Evolutionary conservation across 2,329 filamentous ascomycete genomes (phyloP).

Genomic region (Lecanicillium sp.): DNA sequence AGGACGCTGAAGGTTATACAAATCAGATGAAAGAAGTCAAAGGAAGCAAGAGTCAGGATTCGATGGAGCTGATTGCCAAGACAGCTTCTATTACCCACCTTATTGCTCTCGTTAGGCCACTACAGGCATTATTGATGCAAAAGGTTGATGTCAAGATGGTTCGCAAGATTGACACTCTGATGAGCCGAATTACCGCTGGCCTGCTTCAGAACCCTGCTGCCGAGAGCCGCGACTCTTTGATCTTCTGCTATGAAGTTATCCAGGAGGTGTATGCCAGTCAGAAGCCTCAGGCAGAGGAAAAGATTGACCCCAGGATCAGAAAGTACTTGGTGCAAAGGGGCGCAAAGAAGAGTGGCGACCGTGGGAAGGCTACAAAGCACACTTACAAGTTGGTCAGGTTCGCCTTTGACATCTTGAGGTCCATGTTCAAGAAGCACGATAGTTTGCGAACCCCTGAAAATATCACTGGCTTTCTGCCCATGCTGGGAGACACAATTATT

Average conservation of each 20-base stretch:
- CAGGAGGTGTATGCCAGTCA: constrained; percentile 71
- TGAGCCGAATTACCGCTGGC: constrained; percentile 75
- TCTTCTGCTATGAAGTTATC: constrained; percentile 93
- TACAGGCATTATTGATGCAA: constrained; percentile 72
- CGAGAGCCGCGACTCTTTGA: constrained; percentile 70
- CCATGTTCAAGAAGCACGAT: constrained; percentile 79
- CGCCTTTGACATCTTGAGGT: constrained; percentile 76
- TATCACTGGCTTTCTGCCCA: constrained; percentile 75
- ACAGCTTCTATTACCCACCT: constrained; percentile 69
- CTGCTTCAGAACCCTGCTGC: constrained; percentile 74
- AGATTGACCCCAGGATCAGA: constrained; percentile 53
- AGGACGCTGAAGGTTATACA: constrained; percentile 91
- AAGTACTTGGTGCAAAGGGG: constrained; percentile 76
- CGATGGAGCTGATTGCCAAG: constrained; percentile 85
- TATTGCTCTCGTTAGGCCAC: constrained; percentile 65
- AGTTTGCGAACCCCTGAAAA: constrained; percentile 72
- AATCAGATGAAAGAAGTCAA: constrained; percentile 97
- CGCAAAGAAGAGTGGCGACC: constrained; percentile 64
- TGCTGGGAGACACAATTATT: constrained; percentile 80
- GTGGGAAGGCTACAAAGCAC: constrained; percentile 67
- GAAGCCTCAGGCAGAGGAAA: constrained; percentile 40
- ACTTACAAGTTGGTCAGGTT: constrained; percentile 85
- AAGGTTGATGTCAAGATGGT: constrained; percentile 76
- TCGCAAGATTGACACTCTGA: constrained; percentile 82
- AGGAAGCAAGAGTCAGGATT: constrained; percentile 96